Evolutionary conservation across 495 filamentous ascomycete species (phyloP).

Genomic region (Lichenothelia convexa): DNA sequence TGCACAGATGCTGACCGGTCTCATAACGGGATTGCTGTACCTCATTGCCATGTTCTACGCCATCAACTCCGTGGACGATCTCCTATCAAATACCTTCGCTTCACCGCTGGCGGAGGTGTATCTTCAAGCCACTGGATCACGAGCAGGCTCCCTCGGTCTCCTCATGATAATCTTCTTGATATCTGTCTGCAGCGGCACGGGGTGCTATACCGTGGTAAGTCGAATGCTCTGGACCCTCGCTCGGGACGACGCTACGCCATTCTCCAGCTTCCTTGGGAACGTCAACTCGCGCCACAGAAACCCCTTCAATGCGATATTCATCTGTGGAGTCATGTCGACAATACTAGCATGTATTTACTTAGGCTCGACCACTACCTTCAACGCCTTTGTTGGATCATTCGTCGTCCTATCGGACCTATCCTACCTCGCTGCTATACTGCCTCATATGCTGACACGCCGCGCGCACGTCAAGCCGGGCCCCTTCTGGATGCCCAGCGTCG

Average conservation of each 20-base stretch:
- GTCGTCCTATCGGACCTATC: slow-evolving; percentile 54
- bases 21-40: slow-evolving; percentile 53
- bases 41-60: slow-evolving; percentile 56
- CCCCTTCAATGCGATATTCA: slow-evolving; percentile 51
- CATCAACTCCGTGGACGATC: slow-evolving; percentile 41
- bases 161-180: slow-evolving; percentile 51
- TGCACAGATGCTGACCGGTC: slow-evolving; percentile 31
- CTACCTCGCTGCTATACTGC: slow-evolving; percentile 60
- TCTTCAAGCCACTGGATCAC: slow-evolving; percentile 47
- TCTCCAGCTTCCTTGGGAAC: slow-evolving; percentile 25
- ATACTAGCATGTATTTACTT: slow-evolving; percentile 59
- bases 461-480: slow-evolving; percentile 44
- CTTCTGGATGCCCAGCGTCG: slow-evolving; percentile 45
- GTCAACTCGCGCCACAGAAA: slow-evolving; percentile 37
- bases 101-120: slow-evolving; percentile 72
- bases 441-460: slow-evolving; percentile 48
- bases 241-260: slow-evolving; percentile 49
- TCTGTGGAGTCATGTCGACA: slow-evolving; percentile 41
- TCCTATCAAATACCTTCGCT: slow-evolving; percentile 34
- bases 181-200: slow-evolving; percentile 41
- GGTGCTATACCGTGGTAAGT: slow-evolving; percentile 53
- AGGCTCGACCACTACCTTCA: slow-evolving; percentile 55
- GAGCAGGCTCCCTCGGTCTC: slow-evolving; percentile 42
- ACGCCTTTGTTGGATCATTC: slow-evolving; percentile 55
- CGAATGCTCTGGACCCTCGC: slow-evolving; percentile 71